phyloP scores from a whole-genome alignment of 2,329 filamentous ascomycete genomes.

The Exophiala sp. region DNA sequence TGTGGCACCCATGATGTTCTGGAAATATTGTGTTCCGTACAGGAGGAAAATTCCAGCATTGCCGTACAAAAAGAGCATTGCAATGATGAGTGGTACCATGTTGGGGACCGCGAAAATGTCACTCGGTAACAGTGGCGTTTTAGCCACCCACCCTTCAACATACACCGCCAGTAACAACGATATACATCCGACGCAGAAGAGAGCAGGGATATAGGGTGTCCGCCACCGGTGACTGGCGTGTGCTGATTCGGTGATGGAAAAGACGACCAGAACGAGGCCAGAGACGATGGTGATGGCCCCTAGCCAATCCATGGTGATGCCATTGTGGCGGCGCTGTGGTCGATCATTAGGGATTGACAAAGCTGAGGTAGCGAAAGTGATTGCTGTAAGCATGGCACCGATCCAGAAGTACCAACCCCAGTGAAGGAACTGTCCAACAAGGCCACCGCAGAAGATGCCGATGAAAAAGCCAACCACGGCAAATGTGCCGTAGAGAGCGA shows the following conservation, averaged over 20 bases:
- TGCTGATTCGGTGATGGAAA: constrained; percentile 66
- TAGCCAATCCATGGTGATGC: constrained; percentile 62
- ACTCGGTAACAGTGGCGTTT: constrained; percentile 61
- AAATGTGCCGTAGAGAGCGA: constrained; percentile 52
- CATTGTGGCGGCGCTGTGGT: constrained; percentile 33
- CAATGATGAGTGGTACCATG: constrained; percentile 58
- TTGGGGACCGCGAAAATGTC: constrained; percentile 63
- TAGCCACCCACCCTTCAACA: constrained; percentile 64
- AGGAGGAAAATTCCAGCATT: constrained; percentile 63
- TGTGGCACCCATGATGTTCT: constrained; percentile 52
- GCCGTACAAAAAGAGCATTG: constrained; percentile 63
- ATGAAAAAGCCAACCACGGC: constrained; percentile 46
- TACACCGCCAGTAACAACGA: constrained; percentile 59
- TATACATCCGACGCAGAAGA: constrained; percentile 57
- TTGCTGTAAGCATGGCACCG: constrained; percentile 48
- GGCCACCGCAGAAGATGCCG: constrained; percentile 60
- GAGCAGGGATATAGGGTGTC: constrained; percentile 65
- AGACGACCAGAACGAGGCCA: constrained; percentile 65
- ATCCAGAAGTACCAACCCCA: constrained; percentile 68
- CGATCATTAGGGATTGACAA: constrained; percentile 48
- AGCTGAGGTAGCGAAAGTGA: constrained; percentile 43
- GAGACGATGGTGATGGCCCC: constrained; percentile 57
- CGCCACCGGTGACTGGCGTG: constrained; percentile 64
- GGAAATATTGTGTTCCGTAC: constrained; percentile 64
- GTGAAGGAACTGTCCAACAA: constrained; percentile 49